Evolutionary conservation across 2,329 filamentous ascomycete species (phyloP).

Genomic region (Aphanoascus verrucosus): DNA sequence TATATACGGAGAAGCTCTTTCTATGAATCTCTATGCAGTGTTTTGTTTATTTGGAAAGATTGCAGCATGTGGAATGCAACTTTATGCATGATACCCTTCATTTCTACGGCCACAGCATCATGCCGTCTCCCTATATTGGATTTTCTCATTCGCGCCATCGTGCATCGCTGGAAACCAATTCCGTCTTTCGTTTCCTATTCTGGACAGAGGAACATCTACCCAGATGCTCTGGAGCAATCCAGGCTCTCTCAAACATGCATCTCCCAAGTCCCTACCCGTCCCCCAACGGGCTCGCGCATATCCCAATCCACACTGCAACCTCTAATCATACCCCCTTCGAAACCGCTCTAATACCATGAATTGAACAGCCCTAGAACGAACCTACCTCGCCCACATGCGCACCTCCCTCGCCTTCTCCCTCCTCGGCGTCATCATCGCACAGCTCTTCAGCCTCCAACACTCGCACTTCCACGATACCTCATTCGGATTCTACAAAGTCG

Average conservation of each 20-base stretch:
- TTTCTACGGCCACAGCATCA: background rate
- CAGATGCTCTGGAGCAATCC: too few species aligned
- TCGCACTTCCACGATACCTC: conserved; percentile 27
- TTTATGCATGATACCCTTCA: background rate
- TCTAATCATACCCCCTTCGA: background rate
- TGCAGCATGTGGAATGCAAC: background rate
- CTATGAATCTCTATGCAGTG: background rate
- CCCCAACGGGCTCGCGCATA: background rate
- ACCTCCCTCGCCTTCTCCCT: conserved; percentile 60
- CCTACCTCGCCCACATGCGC: conserved; percentile 61
- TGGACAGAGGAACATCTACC: background rate
- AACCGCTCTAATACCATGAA: background rate
- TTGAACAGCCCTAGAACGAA: conserved; percentile 56
- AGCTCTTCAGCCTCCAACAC: conserved; percentile 55
- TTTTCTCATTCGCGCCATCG: background rate
- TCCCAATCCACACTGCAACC: background rate
- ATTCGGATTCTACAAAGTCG: conserved; percentile 52
- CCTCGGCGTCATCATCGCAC: conserved; percentile 53
- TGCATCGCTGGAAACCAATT: background rate
- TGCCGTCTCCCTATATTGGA: background rate
- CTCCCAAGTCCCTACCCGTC: background rate
- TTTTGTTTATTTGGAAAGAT: background rate
- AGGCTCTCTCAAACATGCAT: too few species aligned
- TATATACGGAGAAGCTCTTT: background rate
- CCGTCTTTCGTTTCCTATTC: background rate